Base-by-base conservation (phyloP, 2,329 filamentous ascomycete species). In the Fonsecaea monophora region DNA sequence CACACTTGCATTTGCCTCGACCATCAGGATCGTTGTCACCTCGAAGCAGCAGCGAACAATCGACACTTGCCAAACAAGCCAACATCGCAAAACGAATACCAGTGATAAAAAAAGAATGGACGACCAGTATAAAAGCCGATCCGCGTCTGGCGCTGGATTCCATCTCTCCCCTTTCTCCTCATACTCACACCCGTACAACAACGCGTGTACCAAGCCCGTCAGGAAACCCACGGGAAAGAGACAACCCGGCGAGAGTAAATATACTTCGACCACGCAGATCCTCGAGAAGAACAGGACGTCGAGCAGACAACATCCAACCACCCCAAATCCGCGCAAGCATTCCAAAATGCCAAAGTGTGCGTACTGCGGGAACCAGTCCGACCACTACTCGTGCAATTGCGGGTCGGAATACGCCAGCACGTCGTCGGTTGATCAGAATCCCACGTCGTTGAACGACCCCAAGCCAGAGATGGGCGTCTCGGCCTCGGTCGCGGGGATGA, bases 381-480 rank as follows among this genome's bases (percentile, higher is more conserved):
- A 35, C 59, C n/a, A 35, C 4, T 61, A 61, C 34, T 30, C 32
- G 13, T 61, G 59, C 48, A 53, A 61, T 34, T 61, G 59, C 45
- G 59, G 34, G 10, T 53, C 45, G 1, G 59, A 61, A n/a, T 61
- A 61, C 42, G 45, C 59, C 1, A 61, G 59, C 59, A 61, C 59
- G 3, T 61, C 59, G 6, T 53, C 32, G 34, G 50, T 61, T 35
- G 59, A 61, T 25, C 40, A 32, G 48, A 53, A 38, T 25, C 45
- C 45, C 7, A 61, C 45, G 5, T 61, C 59, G 8, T 34, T 61
- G 48, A 61, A 61, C 18, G 59, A 61, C 30, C 59, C 59, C 12
- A 61, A 54, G 35, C 59, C 59, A 15, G 59, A 61, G 59, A 34
- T 61, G 45, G 59, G 59, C 34, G 38, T 50, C 4, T 48, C 45